phyloP scores from a whole-genome alignment of 345 rosid species.

The Eucalyptus dawsonii region DNA sequence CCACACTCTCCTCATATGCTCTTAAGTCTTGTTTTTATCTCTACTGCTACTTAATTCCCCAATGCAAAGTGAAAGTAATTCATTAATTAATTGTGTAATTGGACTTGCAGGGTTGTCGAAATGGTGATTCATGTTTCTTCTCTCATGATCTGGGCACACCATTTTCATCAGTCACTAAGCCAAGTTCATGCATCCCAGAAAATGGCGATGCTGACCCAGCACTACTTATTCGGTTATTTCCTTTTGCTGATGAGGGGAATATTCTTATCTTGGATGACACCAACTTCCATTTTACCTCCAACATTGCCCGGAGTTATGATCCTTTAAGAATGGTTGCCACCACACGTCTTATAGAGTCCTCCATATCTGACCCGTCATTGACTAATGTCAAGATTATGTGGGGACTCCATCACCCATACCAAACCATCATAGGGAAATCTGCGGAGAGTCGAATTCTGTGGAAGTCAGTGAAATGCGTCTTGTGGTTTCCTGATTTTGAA shows the following conservation, averaged over 20 bases:
- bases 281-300: slow-evolving; percentile 48
- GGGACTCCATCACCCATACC: slow-evolving; percentile 57
- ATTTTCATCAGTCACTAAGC: slow-evolving; percentile 1
- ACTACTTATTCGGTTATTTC: slow-evolving; percentile 36
- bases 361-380: slow-evolving; percentile 23
- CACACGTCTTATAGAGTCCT: slow-evolving; percentile 32
- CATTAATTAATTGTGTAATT: neutral
- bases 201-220: slow-evolving; percentile 25
- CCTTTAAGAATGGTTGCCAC: slow-evolving; percentile 50
- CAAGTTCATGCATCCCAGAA: slow-evolving; percentile 41
- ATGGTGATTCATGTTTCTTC: slow-evolving; percentile 51
- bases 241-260: slow-evolving; percentile 30
- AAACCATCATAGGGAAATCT: slow-evolving; percentile 39
- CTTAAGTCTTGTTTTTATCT: neutral
- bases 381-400: slow-evolving; percentile 37
- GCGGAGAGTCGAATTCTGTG: slow-evolving; percentile 46
- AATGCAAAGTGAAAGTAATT: neutral
- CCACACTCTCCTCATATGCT: neutral
- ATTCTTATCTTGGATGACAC: slow-evolving; percentile 67
- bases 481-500: slow-evolving; percentile 65
- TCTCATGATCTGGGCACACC: slow-evolving; percentile 41
- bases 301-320: slow-evolving; percentile 35
- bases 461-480: slow-evolving; percentile 47
- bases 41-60: neutral
- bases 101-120: slow-evolving; percentile 73